Percentiles rank a stretch among this genome's conserved stretches.
phyloP scores from a whole-genome alignment of 2,329 filamentous ascomycete genomes.

The Coniochaeta sp. region DNA sequence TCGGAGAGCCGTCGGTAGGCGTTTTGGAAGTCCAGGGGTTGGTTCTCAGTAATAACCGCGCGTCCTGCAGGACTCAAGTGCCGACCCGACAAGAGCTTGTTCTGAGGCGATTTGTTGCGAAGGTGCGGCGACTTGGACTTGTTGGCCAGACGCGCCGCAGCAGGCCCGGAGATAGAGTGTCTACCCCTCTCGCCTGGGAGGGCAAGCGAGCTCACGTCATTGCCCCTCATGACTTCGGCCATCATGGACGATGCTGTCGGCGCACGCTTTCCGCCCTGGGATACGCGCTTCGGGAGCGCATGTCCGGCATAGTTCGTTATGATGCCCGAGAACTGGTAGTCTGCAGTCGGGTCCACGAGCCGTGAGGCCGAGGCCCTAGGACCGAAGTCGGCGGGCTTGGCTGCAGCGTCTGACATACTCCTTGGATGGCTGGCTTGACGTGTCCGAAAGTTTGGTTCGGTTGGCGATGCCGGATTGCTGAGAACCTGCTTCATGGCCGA shows the following conservation, averaged over 20 bases:
- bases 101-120: slow-evolving; percentile 39
- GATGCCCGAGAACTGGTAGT: slow-evolving; percentile 57
- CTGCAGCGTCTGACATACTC: slow-evolving; percentile 48
- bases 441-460: slow-evolving; percentile 27
- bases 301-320: slow-evolving; percentile 43
- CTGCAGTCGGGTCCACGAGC: slow-evolving; percentile 35
- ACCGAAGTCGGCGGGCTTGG: slow-evolving; percentile 40
- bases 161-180: slow-evolving; percentile 26
- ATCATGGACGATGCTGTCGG: slow-evolving; percentile 19
- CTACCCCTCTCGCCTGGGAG: slow-evolving; percentile 38
- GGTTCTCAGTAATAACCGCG: slow-evolving; percentile 49
- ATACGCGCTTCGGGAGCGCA: slow-evolving; percentile 42
- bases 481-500: slow-evolving; percentile 21
- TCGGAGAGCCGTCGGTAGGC: slow-evolving; percentile 68
- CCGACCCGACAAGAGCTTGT: slow-evolving; percentile 20
- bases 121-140: slow-evolving; percentile 49
- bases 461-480: slow-evolving; percentile 41
- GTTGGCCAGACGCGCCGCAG: slow-evolving; percentile 24
- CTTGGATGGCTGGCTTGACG: slow-evolving; percentile 31
- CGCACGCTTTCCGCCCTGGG: slow-evolving; percentile 31
- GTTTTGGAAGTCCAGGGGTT: slow-evolving; percentile 58
- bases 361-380: slow-evolving; percentile 23
- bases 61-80: slow-evolving; percentile 30
- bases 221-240: slow-evolving; percentile 45
- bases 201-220: slow-evolving; percentile 41